Evolutionary conservation across 257 asterid species (phyloP), one percentile per base, ranked within the genome.

Genomic region (Gentiana dahurica): DNA sequence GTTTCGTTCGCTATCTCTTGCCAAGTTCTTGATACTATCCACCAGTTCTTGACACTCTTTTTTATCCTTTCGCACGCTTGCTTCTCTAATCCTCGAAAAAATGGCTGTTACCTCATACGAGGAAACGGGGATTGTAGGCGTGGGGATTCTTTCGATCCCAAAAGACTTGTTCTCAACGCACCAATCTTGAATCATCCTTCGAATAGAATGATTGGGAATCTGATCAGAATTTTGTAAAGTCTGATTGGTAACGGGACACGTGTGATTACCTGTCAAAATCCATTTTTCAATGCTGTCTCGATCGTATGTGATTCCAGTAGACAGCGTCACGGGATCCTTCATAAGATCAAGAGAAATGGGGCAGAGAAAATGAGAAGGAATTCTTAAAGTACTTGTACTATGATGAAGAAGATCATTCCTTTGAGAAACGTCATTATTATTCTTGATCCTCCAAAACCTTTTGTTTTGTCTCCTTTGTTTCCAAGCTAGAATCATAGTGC

Each of bases 161-260:
- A 57, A 57, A 2, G 93, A 71, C 57, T 60, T 75, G 34, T 90
- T 87, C 35, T 74, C 80, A 0, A 84, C 97, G 52, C 97, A 87
- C 97, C 97, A 90, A 44, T 77, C 91, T 67, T 90, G 97, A 63
- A 86, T 90, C 95, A 84, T 80, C 67, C 73, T 80, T 52, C 97
- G 64, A 2, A 84, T 68, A 48, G 82, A 61, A 41, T 86, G 95
- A 54, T 90, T 90, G 0, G 97, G 97, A 39, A 84, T 80, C 3
- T 54, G 75, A 53, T 84, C 83, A 12, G 68, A 71, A 50, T 55
- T 73, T 43, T 41, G 67, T 69, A 86, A 54, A 2, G 46, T 35
- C 50, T 57, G 86, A 53, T 79, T 79, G 0, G 84, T 79, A 45
- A 77, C 60, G 0, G 90, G 90, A 55, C 90, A 82, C 0, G 77